Evolutionary conservation across 148 eudicot species (phyloP), one percentile per base, ranked within the genome.

Genomic region (Silene conica): DNA sequence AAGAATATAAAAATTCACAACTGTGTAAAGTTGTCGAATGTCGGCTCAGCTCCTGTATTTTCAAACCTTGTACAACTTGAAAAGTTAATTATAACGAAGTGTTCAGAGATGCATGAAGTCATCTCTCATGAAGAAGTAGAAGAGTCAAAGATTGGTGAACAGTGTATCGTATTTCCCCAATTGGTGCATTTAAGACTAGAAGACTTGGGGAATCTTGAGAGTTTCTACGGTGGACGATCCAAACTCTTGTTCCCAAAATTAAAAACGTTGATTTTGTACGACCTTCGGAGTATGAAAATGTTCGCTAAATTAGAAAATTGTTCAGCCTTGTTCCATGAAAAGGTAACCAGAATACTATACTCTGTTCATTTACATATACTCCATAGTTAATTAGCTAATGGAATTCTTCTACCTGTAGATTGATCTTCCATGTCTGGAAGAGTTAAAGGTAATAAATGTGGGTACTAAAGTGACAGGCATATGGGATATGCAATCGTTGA

Each of bases 11-110:
- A 63, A 21, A 63, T 63, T 26, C 1, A 14, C 1, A 1, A 21
- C 7, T 63, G 67, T 28, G n/a, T 0, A 28, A 26, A 63, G 67
- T 63, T 63, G 67, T 4, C 43, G 5, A 63, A 9, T 63, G 6
- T 63, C 12, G 67, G 41, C n/a, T 14, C 67, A 41, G 18, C 31
- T n/a, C 14, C 67, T 63, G 67, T 28, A 15, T 23, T 63, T 63
- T 63, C 67, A 4, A 15, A 2, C 41, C 43, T 63, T 28, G 67
- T 63, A 41, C 67, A 28, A 63, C 67, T 63, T 15, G 67, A 63
- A 28, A 63, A 38, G 6, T 38, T 67, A 18, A 6, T 1, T 14
- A 31, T 67, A 8, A 3, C 1, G 0, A 0, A 0, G 2, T 67
- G 50, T 6, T 1, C 0, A 0, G 26, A 0, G 50, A 18, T 67